Evolutionary conservation across 148 eudicot species (phyloP), one percentile per base, ranked within the genome.

Genomic region (Rhododendron molle): DNA sequence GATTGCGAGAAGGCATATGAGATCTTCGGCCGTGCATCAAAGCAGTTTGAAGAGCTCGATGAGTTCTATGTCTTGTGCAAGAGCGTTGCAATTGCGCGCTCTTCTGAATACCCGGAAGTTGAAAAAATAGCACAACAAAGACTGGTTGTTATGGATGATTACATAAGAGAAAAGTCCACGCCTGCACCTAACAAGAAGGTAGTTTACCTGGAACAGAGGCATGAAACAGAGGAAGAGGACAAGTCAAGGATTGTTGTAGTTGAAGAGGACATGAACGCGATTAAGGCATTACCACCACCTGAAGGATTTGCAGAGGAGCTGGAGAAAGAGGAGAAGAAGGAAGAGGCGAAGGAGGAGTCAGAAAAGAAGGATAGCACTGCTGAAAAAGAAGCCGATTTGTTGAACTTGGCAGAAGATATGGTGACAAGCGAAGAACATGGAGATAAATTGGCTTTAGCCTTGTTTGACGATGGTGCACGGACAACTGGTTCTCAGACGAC

Each of bases 11-110:
- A 88, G 76, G 92, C 92, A 32, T 83, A 89, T 47, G 94, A 94
- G 7, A 88, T 92, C 54, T 93, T 93, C 85, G 78, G 84, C 30
- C 92, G 96, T 0, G 80, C 92, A 7, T 87, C 96, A 7, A 97
- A 95, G 72, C 98, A 97, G 83, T 95, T 92, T 13, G 95, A 95
- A 4, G 98, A 97, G 88, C 94, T 97, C 2, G 91, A 93, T 32
- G 84, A 71, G 2, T 97, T 91, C 88, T 97, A 93, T 79, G 69
- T 13, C 32, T 95, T 98, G 98, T 88, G 91, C 87, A 93, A 91
- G 84, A 88, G 87, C 5, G 88, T 83, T 0, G 99, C 94, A 1
- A 73, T 97, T 0, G 85, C 89, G 3, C 94, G 99, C 0, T 18
- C 93, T 28, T 92, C 98, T 0, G 98, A 97, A 78, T 97, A 91